A percentile compares a stretch with the other conserved stretches of the same genome.
Conservation (phyloP, 129 eudicot species). For the Mikania micrantha region DNA sequence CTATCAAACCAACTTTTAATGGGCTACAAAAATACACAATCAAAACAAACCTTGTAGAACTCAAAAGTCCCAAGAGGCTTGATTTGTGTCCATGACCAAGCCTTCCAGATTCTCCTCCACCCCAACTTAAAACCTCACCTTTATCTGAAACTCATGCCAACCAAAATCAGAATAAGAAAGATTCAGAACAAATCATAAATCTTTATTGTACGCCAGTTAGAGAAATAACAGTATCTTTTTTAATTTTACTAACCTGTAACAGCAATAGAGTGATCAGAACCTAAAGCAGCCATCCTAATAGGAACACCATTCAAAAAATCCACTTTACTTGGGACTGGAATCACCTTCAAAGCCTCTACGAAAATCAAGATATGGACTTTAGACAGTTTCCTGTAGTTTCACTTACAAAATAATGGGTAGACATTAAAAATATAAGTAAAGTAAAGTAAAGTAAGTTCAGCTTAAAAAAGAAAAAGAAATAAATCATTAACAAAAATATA, state of each 20-base stretch:
- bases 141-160: slow-evolving; percentile 41
- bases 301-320: slow-evolving; percentile 56
- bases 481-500: too few species aligned
- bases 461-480: too few species aligned
- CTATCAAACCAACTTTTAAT: neutral
- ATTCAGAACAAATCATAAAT: neutral
- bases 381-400: neutral
- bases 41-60: slow-evolving; percentile 49
- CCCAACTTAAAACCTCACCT: slow-evolving; percentile 93
- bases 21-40: neutral
- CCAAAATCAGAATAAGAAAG: neutral
- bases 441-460: neutral
- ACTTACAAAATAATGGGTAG: neutral
- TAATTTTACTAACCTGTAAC: slow-evolving; percentile 65
- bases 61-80: slow-evolving; percentile 63
- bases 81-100: slow-evolving; percentile 92
- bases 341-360: slow-evolving; percentile 64
- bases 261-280: slow-evolving; percentile 88
- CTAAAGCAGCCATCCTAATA: slow-evolving; percentile 57
- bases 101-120: slow-evolving; percentile 85
- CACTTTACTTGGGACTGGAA: slow-evolving; percentile 58
- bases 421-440: too few species aligned
- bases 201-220: neutral
- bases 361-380: slow-evolving; percentile 5
- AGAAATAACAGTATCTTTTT: neutral